Base-by-base conservation (phyloP, 2,329 filamentous ascomycete genomes). In the Exophiala sp. region DNA sequence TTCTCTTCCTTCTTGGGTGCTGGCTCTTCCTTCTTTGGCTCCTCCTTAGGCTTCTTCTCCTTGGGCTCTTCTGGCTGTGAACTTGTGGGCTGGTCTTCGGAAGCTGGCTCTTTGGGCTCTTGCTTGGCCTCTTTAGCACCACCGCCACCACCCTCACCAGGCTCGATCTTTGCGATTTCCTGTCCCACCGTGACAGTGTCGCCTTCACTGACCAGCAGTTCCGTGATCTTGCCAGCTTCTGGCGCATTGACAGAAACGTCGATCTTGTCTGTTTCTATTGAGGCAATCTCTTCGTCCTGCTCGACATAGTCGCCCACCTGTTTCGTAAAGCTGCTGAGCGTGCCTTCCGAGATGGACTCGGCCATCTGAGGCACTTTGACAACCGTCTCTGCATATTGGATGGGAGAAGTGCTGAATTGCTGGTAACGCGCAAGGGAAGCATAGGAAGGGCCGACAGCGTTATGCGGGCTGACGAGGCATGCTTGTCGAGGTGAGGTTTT, bases 231-330 rank as follows among this genome's bases (percentile, higher is more conserved):
- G 63, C 94, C 94, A 38, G 92, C 84, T 65, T 92, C 86, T 6
- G 94, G 89, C 12, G 94, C 91, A 73, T 96, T 97, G 68, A 99
- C 91, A 21, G 92, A 87, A 42, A 99, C 90, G 72, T 99, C 94
- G 69, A 97, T 97, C 91, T 99, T 99, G 81, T 99, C 94, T 11
- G 94, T 99, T 76, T 99, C 94, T 68, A 99, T 99, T 46, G 92
- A 96, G 32, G 94, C 94, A 71, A 99, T 92, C 72, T 99, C 94
- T 75, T 97, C 94, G 69, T 99, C 94, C 66, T 87, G 86, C 77
- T 95, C 91, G 48, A 99, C 91, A 65, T 85, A 91, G 71, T 99
- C 94, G 67, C 94, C 94, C 65, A 96, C 78, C 75, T 92, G 79
- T 77, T 97, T 97, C 67, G 84, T 87, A 79, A 91, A 97, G 70